Evolutionary conservation across 108 stramenopile species (phyloP).

Genomic region (Fragilaria radians): DNA sequence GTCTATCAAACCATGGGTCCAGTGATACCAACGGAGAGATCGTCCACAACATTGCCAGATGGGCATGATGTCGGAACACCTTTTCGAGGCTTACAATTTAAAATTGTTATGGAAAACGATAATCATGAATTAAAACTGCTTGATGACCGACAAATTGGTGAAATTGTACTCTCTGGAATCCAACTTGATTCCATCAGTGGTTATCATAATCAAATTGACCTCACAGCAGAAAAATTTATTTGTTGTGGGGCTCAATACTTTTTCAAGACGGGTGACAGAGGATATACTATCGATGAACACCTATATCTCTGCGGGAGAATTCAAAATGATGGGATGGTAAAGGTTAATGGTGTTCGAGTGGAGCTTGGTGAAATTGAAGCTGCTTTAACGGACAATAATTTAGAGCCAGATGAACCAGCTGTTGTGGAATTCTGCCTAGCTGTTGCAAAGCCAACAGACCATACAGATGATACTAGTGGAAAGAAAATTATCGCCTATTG

Average conservation of each 20-base stretch:
- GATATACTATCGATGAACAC: conserved; percentile 34
- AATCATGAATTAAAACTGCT: neutral
- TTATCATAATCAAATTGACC: conserved; percentile 57
- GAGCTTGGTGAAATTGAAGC: conserved; percentile 77
- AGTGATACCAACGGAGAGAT: conserved; percentile 16
- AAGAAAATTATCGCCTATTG: conserved; percentile 54
- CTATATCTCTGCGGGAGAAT: conserved; percentile 66
- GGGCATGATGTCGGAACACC: conserved; percentile 58
- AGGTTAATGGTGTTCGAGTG: conserved; percentile 74
- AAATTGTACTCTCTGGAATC: conserved; percentile 59
- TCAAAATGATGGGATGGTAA: conserved; percentile 71
- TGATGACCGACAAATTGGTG: conserved; percentile 32
- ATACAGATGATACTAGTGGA: conserved; percentile 8
- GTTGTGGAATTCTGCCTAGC: conserved; percentile 55
- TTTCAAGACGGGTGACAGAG: conserved; percentile 79
- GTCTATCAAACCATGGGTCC: conserved; percentile 81
- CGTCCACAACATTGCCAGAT: too few species aligned
- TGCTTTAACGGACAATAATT: conserved; percentile 39
- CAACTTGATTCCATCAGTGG: conserved; percentile 55
- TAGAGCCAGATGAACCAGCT: conserved; percentile 2
- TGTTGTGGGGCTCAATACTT: conserved; percentile 5
- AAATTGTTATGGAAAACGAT: conserved; percentile 34
- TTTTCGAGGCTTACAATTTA: conserved; percentile 42
- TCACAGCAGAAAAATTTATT: conserved; percentile 48
- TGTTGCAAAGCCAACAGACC: conserved; percentile 4